These are phyloP conservation scores for Pleurotus cornucopiae DNA, from an alignment of 768 basidiomycete species.

Conservation along the genomic window DNA sequence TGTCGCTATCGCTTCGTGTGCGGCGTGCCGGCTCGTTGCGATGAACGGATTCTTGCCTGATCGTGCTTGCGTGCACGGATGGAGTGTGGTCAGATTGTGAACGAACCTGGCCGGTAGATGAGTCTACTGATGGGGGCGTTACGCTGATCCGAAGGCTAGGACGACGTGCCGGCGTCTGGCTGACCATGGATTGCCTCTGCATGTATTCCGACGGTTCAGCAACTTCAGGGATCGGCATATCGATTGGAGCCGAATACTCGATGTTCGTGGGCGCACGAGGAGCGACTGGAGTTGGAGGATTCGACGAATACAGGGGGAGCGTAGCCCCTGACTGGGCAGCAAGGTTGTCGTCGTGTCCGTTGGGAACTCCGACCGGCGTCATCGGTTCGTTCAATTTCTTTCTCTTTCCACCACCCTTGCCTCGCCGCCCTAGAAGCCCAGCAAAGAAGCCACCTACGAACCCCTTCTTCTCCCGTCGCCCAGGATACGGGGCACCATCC, in stretches of 20 bases:
- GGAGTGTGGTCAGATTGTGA: neutral
- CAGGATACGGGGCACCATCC: neutral
- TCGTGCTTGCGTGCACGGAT: neutral
- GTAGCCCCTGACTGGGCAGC: neutral
- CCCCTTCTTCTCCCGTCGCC: neutral
- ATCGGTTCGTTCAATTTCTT: neutral
- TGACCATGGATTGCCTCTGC: neutral
- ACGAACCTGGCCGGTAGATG: neutral
- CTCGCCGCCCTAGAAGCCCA: neutral
- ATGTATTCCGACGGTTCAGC: neutral
- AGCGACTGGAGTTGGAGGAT: neutral
- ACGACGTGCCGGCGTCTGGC: neutral
- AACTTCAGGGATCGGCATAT: conserved; percentile 1
- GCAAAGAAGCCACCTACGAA: conserved; percentile 1
- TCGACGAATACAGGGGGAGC: neutral
- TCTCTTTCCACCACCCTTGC: neutral
- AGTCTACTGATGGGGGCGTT: neutral
- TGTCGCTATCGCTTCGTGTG: neutral
- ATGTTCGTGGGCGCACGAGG: neutral
- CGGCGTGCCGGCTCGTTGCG: neutral
- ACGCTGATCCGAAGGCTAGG: conserved; percentile 3
- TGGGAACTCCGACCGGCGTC: neutral
- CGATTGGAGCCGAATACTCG: neutral
- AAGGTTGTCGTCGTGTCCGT: neutral
- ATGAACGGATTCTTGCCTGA: neutral